phyloP scores from a whole-genome alignment of 345 rosid species.

The Lepidium sativum region DNA sequence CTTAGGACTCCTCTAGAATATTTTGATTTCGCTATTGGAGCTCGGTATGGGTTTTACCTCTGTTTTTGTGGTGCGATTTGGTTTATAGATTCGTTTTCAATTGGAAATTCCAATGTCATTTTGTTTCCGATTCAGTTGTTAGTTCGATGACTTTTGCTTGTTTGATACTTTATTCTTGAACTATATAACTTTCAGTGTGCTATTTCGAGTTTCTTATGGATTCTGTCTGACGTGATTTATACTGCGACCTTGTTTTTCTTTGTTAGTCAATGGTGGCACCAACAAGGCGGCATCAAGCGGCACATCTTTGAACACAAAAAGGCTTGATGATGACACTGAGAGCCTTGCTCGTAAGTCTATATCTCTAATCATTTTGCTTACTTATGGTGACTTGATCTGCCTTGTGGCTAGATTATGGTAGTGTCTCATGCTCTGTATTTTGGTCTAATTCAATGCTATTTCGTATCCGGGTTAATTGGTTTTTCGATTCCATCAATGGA shows the following conservation, averaged over 20 bases:
- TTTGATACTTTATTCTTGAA: not conserved
- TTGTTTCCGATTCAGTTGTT: not conserved
- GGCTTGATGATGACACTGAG: conserved; percentile 93
- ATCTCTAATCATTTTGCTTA: not conserved
- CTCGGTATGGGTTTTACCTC: not conserved
- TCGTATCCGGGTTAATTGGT: not conserved
- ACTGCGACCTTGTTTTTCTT: not conserved
- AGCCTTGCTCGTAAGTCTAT: conserved; percentile 74
- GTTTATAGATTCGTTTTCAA: not conserved
- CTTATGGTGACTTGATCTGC: not conserved
- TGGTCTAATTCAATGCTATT: not conserved
- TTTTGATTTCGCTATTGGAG: not conserved
- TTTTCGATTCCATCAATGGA: not conserved
- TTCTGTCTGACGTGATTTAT: not conserved
- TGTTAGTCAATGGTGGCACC: conserved; percentile 69
- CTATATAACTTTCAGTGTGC: not conserved
- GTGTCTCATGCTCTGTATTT: not conserved
- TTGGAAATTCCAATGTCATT: not conserved
- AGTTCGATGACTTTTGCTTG: not conserved
- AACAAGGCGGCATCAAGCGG: conserved; percentile 93
- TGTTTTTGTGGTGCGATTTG: not conserved
- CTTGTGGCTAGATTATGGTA: not conserved
- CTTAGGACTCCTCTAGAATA: not conserved
- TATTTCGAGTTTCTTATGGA: not conserved
- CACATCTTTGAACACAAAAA: conserved; percentile 84